Base-by-base conservation (phyloP, 2,329 filamentous ascomycete genomes). In the Rhynchosporium graminicola region DNA sequence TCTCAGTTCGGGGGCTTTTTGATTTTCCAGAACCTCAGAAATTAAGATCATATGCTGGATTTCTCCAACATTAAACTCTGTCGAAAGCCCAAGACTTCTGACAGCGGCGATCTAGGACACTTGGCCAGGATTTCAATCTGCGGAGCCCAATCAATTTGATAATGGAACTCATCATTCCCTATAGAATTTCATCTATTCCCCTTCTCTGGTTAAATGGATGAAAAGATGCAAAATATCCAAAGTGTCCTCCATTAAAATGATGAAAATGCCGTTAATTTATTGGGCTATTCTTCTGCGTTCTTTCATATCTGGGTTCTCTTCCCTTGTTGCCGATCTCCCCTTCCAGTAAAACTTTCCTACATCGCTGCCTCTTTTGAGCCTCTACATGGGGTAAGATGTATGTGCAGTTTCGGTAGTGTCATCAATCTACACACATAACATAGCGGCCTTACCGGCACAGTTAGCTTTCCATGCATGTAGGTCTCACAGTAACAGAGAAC, bases 271-370 rank as follows among this genome's bases (percentile, higher is more conserved):
- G 20, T 20, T 20, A 20, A 20, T 20, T 20, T 20, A 20, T 20
- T 20, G 20, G 20, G 20, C 20, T 20, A 20, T 20, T 20, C 20
- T 20, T 20, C 20, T 20, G 20, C 20, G 20, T 20, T 26, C 26
- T 45, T 6, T 12, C 4, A 4, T 20, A 10, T 7, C 31, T 40
- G 54, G 54, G 54, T 57, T 29, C 10, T 29, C 40, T 33, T 57
- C 36, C n/a, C 51, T 28, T 20, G n/a, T 45, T 45, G 54, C 5
- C 29, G 29, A 57, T 57, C 54, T 33, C 45, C 40, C 33, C 9
- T 36, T 45, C 54, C 42, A 57, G 40, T 57, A 40, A 36, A 36
- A 36, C 5, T 9, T 45, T 38, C 45, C 28, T 13, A 29, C 10
- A 57, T 46, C 28, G n/a, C 29, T 20, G 13, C 15, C 26, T 40